Percentiles rank a stretch among this genome's conserved stretches.
Conservation (phyloP, 768 basidiomycete genomes). For the Omphalotus guepiniiformis region DNA sequence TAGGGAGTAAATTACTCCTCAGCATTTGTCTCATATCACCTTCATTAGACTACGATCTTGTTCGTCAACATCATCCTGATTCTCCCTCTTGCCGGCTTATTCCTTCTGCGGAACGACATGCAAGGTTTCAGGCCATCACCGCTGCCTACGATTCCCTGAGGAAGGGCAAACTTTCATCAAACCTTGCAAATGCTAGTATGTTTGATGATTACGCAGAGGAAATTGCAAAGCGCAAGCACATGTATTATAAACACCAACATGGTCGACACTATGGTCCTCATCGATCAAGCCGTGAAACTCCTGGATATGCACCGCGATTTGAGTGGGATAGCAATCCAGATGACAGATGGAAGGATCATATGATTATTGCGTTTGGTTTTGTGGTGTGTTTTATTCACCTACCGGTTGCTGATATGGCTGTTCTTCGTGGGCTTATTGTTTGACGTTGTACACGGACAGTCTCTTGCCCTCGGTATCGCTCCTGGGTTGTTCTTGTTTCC, state of each 20-base stretch:
- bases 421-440: no score
- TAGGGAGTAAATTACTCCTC: constrained; percentile 2
- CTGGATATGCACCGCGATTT: constrained; percentile 8
- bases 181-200: constrained; percentile 14
- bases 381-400: constrained; percentile 31
- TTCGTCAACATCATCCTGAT: constrained; percentile 70
- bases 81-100: constrained; percentile 39
- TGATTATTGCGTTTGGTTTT: constrained; percentile 45
- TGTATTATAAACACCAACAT: constrained; percentile 30
- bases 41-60: constrained; percentile 65
- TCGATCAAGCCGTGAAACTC: background rate
- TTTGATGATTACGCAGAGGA: constrained; percentile 48
- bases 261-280: constrained; percentile 15
- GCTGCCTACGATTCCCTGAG: constrained; percentile 59
- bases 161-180: constrained; percentile 26
- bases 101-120: constrained; percentile 43
- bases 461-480: constrained; percentile 40
- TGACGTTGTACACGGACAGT: constrained; percentile 27
- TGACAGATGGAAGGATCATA: constrained; percentile 47
- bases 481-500: constrained; percentile 36
- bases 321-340: constrained; percentile 30
- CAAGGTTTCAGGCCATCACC: constrained; percentile 61
- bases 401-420: background rate
- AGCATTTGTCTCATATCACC: background rate
- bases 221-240: constrained; percentile 44